Conservation (phyloP, 352 stramenopile species). For the Pythium rishiriense region DNA sequence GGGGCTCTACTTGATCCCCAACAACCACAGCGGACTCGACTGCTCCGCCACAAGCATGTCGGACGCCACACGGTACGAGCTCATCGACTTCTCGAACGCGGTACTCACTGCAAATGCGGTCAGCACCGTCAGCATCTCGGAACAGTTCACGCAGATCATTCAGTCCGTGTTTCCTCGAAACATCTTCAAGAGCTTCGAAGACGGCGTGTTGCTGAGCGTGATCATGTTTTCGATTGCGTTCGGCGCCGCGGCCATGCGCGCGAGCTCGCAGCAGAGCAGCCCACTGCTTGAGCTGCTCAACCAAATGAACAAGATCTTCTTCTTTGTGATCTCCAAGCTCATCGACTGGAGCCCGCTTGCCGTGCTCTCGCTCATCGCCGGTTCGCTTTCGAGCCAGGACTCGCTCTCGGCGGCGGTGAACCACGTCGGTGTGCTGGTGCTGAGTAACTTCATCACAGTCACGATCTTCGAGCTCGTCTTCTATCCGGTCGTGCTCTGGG, state of each 20-base stretch:
- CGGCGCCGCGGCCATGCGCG: slow-evolving; percentile 51
- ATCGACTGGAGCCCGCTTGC: slow-evolving; percentile 68
- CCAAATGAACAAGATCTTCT: slow-evolving; percentile 77
- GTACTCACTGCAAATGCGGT: slow-evolving; percentile 30
- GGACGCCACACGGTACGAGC: slow-evolving; percentile 38
- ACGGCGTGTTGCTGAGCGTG: slow-evolving; percentile 56
- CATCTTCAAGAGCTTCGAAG: slow-evolving; percentile 56
- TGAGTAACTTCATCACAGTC: slow-evolving; percentile 48
- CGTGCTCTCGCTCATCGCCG: slow-evolving; percentile 69
- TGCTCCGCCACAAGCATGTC: slow-evolving; percentile 32
- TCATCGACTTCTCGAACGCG: slow-evolving; percentile 43
- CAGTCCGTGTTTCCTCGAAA: slow-evolving; percentile 54
- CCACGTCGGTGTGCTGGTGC: slow-evolving; percentile 59
- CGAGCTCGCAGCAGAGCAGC: slow-evolving; percentile 52
- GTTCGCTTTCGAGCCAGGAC: slow-evolving; percentile 52
- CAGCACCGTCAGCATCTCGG: slow-evolving; percentile 36
- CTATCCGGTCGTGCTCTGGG: slow-evolving; percentile 51
- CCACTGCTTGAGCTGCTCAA: slow-evolving; percentile 57
- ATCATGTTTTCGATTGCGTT: slow-evolving; percentile 69
- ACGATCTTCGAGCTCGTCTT: slow-evolving; percentile 58
- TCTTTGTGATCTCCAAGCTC: slow-evolving; percentile 58
- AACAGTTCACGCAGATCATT: slow-evolving; percentile 60
- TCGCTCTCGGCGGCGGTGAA: slow-evolving; percentile 42
- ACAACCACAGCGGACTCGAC: slow-evolving; percentile 20
- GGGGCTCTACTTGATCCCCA: slow-evolving; percentile 37